A percentile compares a stretch with the other conserved stretches of the same genome.
phyloP scores from a whole-genome alignment of 2,329 filamentous ascomycete species.

The Fusarium sp. region DNA sequence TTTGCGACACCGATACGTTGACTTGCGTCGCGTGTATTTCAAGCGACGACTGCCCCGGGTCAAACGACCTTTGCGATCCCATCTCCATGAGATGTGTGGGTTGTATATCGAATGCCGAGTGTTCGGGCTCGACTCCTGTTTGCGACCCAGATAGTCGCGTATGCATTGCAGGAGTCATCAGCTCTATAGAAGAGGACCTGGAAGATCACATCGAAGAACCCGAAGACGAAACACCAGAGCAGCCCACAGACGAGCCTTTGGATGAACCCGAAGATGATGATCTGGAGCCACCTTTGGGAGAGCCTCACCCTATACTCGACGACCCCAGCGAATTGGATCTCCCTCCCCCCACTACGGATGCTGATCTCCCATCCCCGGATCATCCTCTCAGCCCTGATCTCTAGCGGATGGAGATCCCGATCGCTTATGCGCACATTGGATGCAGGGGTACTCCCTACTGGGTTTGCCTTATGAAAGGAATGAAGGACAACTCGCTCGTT shows the following conservation, averaged over 20 bases:
- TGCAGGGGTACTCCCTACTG: neutral
- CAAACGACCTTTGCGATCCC: neutral
- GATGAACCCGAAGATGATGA: neutral
- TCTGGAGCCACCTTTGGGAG: neutral
- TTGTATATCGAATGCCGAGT: neutral
- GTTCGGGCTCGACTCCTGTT: neutral
- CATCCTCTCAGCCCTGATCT: neutral
- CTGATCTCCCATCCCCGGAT: neutral
- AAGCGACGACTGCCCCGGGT: neutral
- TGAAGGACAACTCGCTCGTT: neutral
- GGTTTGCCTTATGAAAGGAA: neutral
- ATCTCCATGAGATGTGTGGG: neutral
- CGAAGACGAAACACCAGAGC: neutral
- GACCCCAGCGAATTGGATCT: neutral
- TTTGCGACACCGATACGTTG: neutral
- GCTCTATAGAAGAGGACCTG: neutral
- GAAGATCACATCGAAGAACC: neutral
- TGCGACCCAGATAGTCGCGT: neutral
- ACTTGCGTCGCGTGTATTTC: neutral
- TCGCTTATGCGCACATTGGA: neutral
- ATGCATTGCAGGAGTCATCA: neutral
- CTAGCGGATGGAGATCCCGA: neutral
- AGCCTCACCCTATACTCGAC: neutral
- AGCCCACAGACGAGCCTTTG: neutral
- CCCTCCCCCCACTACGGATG: neutral